Conservation (phyloP, 306 rosid genomes). For the Quercus suber region DNA sequence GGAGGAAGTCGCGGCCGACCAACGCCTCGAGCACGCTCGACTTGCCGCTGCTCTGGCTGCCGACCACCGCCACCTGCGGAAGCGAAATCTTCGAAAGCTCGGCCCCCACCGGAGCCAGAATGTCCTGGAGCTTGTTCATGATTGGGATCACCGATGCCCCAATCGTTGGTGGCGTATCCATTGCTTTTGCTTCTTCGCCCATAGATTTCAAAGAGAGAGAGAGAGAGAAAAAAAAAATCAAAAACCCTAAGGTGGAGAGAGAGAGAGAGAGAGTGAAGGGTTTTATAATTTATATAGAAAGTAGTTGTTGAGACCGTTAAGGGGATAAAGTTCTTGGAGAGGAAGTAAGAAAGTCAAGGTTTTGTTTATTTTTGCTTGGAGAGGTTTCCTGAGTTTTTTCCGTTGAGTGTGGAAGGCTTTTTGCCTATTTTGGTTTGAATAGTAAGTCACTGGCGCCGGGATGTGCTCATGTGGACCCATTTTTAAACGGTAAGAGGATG, state of each 20-base stretch:
- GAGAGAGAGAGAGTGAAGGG: too few relatives aligned
- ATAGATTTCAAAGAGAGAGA: not conserved
- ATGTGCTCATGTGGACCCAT: too few relatives aligned
- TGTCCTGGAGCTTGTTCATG: conserved; percentile 94
- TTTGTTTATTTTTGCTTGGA: too few relatives aligned
- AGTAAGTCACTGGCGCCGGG: too few relatives aligned
- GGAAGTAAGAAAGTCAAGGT: too few relatives aligned
- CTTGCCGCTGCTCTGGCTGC: conserved; percentile 99
- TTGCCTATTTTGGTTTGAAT: too few relatives aligned
- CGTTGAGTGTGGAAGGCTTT: too few relatives aligned
- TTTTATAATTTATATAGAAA: too few relatives aligned
- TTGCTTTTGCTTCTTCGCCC: conserved; percentile 17
- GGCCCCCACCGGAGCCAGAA: conserved; percentile 79
- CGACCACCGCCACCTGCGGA: conserved; percentile 96
- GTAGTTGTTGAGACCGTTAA: too few relatives aligned
- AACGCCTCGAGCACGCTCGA: conserved; percentile 97
- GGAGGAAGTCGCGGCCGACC: conserved; percentile 94
- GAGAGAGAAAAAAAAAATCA: not conserved
- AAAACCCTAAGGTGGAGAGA: not conserved
- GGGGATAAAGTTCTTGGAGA: too few relatives aligned
- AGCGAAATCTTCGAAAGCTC: conserved; percentile 78
- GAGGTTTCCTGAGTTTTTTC: too few relatives aligned
- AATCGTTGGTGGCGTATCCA: conserved; percentile 23
- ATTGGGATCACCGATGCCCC: conserved; percentile 81
- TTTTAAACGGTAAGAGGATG: too few relatives aligned